Evolutionary conservation across 1,139 yeast genomes (phyloP), one percentile per base, ranked within the genome.

Genomic region (Hyphopichia khmerensis): DNA sequence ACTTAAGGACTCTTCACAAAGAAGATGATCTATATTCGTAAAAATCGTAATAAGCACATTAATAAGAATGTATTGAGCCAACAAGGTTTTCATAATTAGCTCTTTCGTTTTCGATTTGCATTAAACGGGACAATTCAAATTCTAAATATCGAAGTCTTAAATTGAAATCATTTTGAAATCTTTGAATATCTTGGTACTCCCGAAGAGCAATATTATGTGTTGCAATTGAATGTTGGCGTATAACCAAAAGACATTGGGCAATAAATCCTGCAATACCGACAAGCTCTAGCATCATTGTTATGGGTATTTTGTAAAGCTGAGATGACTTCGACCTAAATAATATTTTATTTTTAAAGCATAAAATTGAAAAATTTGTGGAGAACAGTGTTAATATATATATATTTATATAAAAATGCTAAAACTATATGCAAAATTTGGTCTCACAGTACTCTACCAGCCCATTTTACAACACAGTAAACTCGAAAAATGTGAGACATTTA

Each of bases 231-330:
- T 19, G 15, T 21, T 19, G 31, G n/a, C 35, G 18, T 18, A 37
- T 37, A 4, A 37, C 40, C 8, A 37, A 15, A 3, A 37, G 31
- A 15, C 40, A 37, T 21, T 37, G 40, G 13, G 35, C 34, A n/a
- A 37, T 31, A 15, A 37, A 37, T 2, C 40, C 40, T 9, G 27
- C 19, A 23, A 37, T 10, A 4, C 40, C 40, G 4, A 37, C 40
- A 4, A 37, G 15, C 13, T 37, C 40, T 15, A 16, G 13, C 40
- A 37, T 37, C 29, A 26, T 26, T 9, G 29, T 26, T 15, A 4
- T 33, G 19, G 5, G 11, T 6, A 5, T 10, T 17, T 33, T 31
- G 33, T 8, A n/a, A n/a, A n/a, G n/a, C n/a, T n/a, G n/a, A n/a
- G n/a, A n/a, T n/a, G n/a, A n/a, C n/a, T n/a, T n/a, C n/a, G n/a